phyloP scores from a whole-genome alignment of 371 early-diverging fungal genomes.

The Haplosporangium sp. region DNA sequence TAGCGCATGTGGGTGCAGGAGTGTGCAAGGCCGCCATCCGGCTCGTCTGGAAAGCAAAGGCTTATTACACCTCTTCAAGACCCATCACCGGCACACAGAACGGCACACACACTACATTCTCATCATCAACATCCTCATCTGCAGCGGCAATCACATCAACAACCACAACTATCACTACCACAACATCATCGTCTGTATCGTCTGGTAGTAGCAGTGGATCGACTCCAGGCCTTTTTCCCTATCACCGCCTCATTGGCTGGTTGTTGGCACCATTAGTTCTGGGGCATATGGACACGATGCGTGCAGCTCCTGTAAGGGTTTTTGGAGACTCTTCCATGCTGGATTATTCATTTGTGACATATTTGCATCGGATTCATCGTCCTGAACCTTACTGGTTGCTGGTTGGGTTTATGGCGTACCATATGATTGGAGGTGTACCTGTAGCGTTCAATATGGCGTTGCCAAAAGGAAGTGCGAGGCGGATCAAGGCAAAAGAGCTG shows the following conservation, averaged over 20 bases:
- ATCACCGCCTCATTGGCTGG: conserved; percentile 48
- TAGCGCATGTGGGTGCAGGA: conserved; percentile 27
- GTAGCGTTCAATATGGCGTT: conserved; percentile 29
- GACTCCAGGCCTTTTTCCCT: conserved; percentile 44
- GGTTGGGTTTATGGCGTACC: conserved; percentile 30
- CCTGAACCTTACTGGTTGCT: conserved; percentile 19
- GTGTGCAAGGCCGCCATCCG: conserved; percentile 23
- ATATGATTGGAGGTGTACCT: conserved; percentile 25
- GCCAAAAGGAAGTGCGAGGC: conserved; percentile 14
- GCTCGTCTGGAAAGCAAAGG: conserved; percentile 34
- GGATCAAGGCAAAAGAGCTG: conserved; percentile 18
- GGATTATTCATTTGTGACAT: conserved; percentile 38
- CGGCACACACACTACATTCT: not conserved
- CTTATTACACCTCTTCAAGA: conserved; percentile 7
- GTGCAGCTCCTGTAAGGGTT: conserved; percentile 13
- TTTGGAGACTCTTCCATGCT: conserved; percentile 45
- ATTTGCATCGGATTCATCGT: conserved; percentile 15
- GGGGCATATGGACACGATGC: conserved; percentile 23
- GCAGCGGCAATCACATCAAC: not conserved
- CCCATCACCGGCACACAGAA: conserved; percentile 4
- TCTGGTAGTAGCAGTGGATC: conserved; percentile 2
- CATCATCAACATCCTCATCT: not conserved
- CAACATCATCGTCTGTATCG: not conserved
- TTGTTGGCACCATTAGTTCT: conserved; percentile 28
- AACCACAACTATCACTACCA: conserved; percentile 9